Evolutionary conservation across 1,284 basidiomycete species (phyloP), one percentile per base, ranked within the genome.

Genomic region (Acaromyces ingoldii): DNA sequence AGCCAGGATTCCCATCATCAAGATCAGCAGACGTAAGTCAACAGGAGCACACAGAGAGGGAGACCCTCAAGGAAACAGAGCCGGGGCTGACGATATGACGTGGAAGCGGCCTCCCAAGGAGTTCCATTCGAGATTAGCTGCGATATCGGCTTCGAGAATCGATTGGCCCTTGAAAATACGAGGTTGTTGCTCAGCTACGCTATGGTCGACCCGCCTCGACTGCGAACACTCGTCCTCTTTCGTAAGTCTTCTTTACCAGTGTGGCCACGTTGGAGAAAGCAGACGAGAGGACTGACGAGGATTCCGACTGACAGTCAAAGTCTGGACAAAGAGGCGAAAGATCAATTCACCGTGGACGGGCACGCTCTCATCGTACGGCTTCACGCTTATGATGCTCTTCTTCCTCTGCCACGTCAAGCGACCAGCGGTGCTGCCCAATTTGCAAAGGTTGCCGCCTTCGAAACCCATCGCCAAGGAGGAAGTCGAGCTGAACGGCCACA

Each of bases 261-360:
- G n/a, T 22, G 36, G 36, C 36, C 15, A 38, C 21, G 36, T 38
- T 38, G 36, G 19, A 38, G 21, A 38, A 19, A n/a, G n/a, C n/a
- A n/a, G n/a, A n/a, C n/a, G 44, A 31, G 40, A 36, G 47, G 24
- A 9, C 28, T 10, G 3, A 10, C 26, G 7, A 1, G 39, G 21
- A 9, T 33, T 31, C n/a, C 19, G 41, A 11, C 19, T 2, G 6
- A 39, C 45, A 47, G 38, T 98, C 73, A 98, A 98, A 81, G 91
- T 98, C 29, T 98, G 93, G 93, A 90, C 90, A 71, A 98, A 98
- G 80, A 82, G 92, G 75, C 83, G 89, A 78, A 92, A 95, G 83
- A 95, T 98, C 78, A 96, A 98, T 77, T 95, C 91, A 53, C 91
- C 93, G 17, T 98, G 96, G 78, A 86, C 89, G 68, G 93, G 93